Evolutionary conservation across 208 protist species (phyloP).

Genomic region (Acanthamoeba quina): DNA sequence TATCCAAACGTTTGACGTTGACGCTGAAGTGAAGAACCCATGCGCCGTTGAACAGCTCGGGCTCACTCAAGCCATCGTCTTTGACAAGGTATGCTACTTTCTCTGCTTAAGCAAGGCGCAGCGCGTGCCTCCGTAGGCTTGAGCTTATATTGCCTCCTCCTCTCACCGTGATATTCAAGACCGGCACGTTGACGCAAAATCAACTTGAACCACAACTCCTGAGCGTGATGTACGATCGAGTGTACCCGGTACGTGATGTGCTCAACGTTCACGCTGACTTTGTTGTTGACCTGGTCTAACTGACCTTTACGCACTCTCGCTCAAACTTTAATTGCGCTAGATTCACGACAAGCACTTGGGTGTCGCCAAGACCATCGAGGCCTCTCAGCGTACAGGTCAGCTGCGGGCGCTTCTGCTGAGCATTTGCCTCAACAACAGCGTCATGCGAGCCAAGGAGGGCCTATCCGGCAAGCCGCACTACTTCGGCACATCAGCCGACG

Average conservation of each 20-base stretch:
- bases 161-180: background rate
- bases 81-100: slow-evolving; percentile 55
- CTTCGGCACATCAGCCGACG: slow-evolving; percentile 73
- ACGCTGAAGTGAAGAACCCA: slow-evolving; percentile 74
- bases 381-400: background rate
- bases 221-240: slow-evolving; percentile 61
- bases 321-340: slow-evolving; percentile 3
- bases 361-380: background rate
- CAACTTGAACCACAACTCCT: slow-evolving; percentile 62
- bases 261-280: background rate
- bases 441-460: slow-evolving; percentile 61
- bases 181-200: slow-evolving; percentile 70
- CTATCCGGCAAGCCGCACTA: slow-evolving; percentile 22
- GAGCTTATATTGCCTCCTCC: background rate
- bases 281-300: background rate
- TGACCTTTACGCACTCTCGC: background rate
- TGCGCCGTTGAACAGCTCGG: slow-evolving; percentile 72
- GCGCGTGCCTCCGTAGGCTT: background rate
- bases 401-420: slow-evolving; percentile 40
- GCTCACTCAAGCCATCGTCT: slow-evolving; percentile 66
- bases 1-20: slow-evolving; percentile 68
- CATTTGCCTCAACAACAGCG: slow-evolving; percentile 70
- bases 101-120: background rate
- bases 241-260: slow-evolving; percentile 11
- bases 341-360: slow-evolving; percentile 72